Conservation (phyloP, 2,329 filamentous ascomycete species). For the Elsinoe necatrix region DNA sequence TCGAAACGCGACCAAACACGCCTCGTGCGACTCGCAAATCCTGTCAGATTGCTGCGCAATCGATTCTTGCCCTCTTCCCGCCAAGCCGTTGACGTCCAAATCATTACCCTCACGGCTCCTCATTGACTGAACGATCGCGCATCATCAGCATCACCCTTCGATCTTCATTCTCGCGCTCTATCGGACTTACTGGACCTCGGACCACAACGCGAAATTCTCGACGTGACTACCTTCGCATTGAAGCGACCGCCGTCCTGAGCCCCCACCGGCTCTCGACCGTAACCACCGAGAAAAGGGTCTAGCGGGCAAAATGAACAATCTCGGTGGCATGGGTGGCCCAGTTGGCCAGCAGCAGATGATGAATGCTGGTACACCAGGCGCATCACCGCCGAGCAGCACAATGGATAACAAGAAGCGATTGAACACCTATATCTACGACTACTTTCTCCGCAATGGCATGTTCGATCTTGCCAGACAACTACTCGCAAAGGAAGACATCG, state of each 20-base stretch:
- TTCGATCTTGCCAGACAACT: slow-evolving; percentile 73
- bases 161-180: background rate
- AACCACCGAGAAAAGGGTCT: slow-evolving; percentile 41
- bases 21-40: background rate
- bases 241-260: background rate
- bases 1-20: background rate
- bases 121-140: slow-evolving; percentile 6
- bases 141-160: background rate
- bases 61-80: background rate
- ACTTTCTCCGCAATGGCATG: slow-evolving; percentile 79
- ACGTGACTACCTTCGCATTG: slow-evolving; percentile 11
- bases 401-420: slow-evolving; percentile 36
- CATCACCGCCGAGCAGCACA: slow-evolving; percentile 23
- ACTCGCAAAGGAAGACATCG: slow-evolving; percentile 41
- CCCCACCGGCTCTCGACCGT: slow-evolving; percentile 17
- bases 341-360: slow-evolving; percentile 52
- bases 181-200: background rate
- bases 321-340: slow-evolving; percentile 57
- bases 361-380: slow-evolving; percentile 19
- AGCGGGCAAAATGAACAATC: slow-evolving; percentile 57
- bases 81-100: slow-evolving; percentile 9
- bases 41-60: slow-evolving; percentile 13
- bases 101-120: background rate
- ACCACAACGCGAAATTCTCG: slow-evolving; percentile 10
- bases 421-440: slow-evolving; percentile 86